These are phyloP conservation scores for Fraxinus anomala DNA, from an alignment of 257 asterid species.

Conservation along the genomic window DNA sequence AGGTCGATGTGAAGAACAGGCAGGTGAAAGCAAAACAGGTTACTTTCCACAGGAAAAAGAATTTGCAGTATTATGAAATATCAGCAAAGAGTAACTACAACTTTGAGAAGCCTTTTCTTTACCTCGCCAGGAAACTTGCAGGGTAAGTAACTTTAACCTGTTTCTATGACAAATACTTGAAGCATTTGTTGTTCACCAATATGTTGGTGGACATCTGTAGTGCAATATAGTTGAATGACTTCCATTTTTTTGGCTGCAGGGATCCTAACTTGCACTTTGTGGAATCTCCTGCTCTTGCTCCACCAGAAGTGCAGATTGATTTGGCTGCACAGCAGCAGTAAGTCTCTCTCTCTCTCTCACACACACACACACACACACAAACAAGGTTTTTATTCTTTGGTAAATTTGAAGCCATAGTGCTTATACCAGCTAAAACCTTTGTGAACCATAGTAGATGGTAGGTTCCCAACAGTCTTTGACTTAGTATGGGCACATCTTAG, in stretches of 20 bases:
- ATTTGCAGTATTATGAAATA: conserved; percentile 82
- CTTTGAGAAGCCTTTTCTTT: conserved; percentile 84
- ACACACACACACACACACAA: neutral
- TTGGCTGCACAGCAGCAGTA: conserved; percentile 72
- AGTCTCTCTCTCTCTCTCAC: neutral
- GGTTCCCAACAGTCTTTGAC: neutral
- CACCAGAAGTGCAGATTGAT: conserved; percentile 87
- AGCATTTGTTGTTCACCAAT: neutral
- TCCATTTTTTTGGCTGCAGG: conserved; percentile 30
- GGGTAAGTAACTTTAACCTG: conserved; percentile 44
- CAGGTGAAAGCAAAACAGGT: conserved; percentile 93
- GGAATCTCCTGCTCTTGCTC: conserved; percentile 85
- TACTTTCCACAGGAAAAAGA: conserved; percentile 88
- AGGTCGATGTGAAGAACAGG: conserved; percentile 90
- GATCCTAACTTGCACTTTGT: conserved; percentile 80
- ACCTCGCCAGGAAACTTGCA: conserved; percentile 87
- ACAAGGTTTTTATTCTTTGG: too few species aligned
- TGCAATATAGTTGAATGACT: neutral
- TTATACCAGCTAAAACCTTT: neutral
- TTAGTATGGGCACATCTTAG: neutral
- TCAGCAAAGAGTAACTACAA: conserved; percentile 90
- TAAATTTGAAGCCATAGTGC: too few species aligned
- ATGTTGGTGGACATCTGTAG: neutral
- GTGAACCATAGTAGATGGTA: neutral
- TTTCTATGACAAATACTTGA: neutral